phyloP scores from a whole-genome alignment of 2,329 filamentous ascomycete genomes.

The Graphilbum fragrans region DNA sequence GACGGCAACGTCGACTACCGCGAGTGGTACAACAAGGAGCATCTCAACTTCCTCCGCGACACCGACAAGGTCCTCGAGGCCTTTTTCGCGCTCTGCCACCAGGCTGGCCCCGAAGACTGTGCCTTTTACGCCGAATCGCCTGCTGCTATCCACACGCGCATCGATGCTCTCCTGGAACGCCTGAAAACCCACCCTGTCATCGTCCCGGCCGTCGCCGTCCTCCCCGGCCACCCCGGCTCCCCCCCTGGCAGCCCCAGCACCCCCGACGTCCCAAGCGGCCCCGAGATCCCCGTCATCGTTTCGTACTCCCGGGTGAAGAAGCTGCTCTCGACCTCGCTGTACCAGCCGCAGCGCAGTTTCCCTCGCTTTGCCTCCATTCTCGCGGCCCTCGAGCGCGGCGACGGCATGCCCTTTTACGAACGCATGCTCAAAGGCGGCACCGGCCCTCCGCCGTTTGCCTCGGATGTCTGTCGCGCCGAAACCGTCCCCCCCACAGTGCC shows the following conservation, averaged over 20 bases:
- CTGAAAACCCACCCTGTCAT: conserved; percentile 29
- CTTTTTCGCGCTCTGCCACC: conserved; percentile 41
- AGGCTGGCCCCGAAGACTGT: conserved; percentile 35
- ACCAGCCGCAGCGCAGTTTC: conserved; percentile 29
- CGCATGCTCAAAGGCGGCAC: conserved; percentile 18
- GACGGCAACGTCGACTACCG: conserved; percentile 40
- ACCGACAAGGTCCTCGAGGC: conserved; percentile 38
- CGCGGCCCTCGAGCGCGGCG: conserved; percentile 26
- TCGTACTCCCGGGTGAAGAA: conserved; percentile 34
- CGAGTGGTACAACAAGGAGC: conserved; percentile 34
- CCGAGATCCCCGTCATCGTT: conserved; percentile 31
- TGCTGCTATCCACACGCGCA: conserved; percentile 22
- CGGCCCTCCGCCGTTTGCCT: neutral
- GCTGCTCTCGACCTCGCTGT: conserved; percentile 28
- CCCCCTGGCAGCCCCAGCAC: too few relatives aligned
- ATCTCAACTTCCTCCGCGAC: conserved; percentile 35
- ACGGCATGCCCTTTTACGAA: conserved; percentile 31
- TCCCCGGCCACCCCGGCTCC: too few relatives aligned
- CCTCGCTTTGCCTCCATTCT: conserved; percentile 28
- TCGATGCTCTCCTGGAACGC: conserved; percentile 24
- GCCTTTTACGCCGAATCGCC: conserved; percentile 26
- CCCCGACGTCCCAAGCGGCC: conserved; percentile 3
- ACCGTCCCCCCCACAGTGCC: neutral
- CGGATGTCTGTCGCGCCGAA: too few relatives aligned
- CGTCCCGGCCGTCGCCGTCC: conserved; percentile 18